phyloP scores from a whole-genome alignment of 495 filamentous ascomycete species.

The Daldinia loculata region DNA sequence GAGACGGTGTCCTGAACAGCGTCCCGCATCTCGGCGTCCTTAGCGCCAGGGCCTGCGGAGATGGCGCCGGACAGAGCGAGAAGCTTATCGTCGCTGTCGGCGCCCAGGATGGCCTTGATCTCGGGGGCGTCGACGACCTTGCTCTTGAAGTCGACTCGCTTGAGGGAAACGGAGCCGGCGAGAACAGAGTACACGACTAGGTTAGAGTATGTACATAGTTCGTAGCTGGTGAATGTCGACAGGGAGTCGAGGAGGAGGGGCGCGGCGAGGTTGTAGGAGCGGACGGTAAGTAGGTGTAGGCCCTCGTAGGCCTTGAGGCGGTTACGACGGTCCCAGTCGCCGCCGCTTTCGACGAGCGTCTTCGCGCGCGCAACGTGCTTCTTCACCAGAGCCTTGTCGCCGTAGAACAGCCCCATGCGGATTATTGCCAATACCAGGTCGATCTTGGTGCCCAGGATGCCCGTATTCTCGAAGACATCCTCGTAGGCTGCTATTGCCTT shows the following conservation, averaged over 20 bases:
- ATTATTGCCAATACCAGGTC: constrained; percentile 96
- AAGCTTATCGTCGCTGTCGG: constrained; percentile 81
- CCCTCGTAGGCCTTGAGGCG: constrained; percentile 98
- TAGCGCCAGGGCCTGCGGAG: constrained; percentile 78
- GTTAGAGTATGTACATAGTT: constrained; percentile 93
- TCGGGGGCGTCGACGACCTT: constrained; percentile 98
- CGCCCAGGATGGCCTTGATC: constrained; percentile 92
- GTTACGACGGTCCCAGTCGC: constrained; percentile 98
- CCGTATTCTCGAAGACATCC: constrained; percentile 90
- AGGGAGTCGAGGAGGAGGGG: constrained; percentile 94
- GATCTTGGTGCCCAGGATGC: constrained; percentile 93
- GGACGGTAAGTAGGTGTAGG: constrained; percentile 87
- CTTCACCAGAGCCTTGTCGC: constrained; percentile 87
- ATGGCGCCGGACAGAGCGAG: constrained; percentile 78
- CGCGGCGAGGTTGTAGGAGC: constrained; percentile 87
- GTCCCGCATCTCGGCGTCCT: constrained; percentile 83
- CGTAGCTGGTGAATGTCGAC: constrained; percentile 98
- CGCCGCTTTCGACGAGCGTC: constrained; percentile 88
- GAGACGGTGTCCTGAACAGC: constrained; percentile 51
- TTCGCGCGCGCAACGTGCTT: constrained; percentile 92
- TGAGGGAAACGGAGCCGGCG: constrained; percentile 90
- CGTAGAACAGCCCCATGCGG: constrained; percentile 93
- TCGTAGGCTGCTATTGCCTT: constrained; percentile 92
- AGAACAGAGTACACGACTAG: constrained; percentile 96
- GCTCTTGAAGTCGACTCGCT: constrained; percentile 97